These are phyloP conservation scores for Metrosideros polymorpha DNA, from an alignment of 441 rosid genomes.

Conservation along the genomic window DNA sequence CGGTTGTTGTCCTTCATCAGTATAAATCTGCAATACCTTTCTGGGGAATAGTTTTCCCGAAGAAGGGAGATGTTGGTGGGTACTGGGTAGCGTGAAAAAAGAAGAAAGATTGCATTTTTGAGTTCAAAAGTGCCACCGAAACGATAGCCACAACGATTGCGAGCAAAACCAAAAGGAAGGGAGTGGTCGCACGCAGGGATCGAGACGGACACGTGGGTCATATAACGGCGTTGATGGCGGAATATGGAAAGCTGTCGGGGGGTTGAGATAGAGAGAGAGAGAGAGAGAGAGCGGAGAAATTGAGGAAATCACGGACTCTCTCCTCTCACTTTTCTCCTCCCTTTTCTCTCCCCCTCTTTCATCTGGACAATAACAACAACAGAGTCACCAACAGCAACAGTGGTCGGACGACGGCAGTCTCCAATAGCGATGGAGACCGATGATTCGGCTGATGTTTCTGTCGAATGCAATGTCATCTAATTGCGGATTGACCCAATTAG, in stretches of 20 bases:
- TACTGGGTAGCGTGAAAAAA: not conserved
- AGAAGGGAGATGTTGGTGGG: not conserved
- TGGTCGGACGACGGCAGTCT: not conserved
- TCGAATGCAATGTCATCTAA: not conserved
- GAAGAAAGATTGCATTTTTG: not conserved
- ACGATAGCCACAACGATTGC: not conserved
- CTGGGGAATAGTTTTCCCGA: not conserved
- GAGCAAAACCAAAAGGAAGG: not conserved
- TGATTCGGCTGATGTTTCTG: not conserved
- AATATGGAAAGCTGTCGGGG: not conserved
- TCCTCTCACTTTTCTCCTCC: not conserved
- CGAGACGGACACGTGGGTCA: conserved; percentile 6
- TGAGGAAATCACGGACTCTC: not conserved
- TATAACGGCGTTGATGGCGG: conserved; percentile 2
- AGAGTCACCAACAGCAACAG: not conserved
- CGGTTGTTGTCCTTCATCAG: not conserved
- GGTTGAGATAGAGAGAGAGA: too few relatives aligned
- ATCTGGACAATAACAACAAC: not conserved
- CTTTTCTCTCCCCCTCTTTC: not conserved
- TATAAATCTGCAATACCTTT: not conserved
- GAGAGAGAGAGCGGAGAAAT: not conserved
- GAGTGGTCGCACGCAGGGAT: not conserved
- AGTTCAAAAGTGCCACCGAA: not conserved
- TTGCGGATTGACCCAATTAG: not conserved
- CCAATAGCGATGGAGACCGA: not conserved